Evolutionary conservation across 805 yeast genomes (phyloP).

Genomic region (Lachancea sp.): DNA sequence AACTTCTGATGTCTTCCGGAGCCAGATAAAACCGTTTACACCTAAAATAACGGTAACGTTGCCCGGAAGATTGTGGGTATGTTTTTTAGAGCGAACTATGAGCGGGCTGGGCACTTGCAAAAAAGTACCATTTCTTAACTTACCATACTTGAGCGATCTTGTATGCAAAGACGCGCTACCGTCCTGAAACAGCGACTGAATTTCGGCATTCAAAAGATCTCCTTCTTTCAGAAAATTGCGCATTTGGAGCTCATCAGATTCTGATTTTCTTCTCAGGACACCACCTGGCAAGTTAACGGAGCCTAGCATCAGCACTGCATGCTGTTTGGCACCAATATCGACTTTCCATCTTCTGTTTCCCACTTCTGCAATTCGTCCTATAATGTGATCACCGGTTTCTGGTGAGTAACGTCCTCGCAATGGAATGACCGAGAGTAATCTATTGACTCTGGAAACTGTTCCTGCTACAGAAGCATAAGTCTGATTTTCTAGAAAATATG

Average conservation of each 20-base stretch:
- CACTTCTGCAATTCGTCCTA: constrained; percentile 91
- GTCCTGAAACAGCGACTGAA: constrained; percentile 79
- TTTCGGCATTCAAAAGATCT: constrained; percentile 91
- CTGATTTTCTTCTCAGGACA: constrained; percentile 85
- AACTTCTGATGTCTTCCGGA: constrained; percentile 55
- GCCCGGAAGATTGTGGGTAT: constrained; percentile 88
- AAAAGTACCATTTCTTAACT: constrained; percentile 84
- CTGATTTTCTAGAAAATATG: constrained; percentile 66
- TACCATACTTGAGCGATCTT: constrained; percentile 91
- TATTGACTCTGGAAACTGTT: constrained; percentile 75
- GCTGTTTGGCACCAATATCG: constrained; percentile 91
- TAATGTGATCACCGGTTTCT: constrained; percentile 92
- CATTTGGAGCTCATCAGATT: constrained; percentile 95
- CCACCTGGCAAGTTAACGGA: constrained; percentile 98
- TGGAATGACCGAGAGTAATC: constrained; percentile 78
- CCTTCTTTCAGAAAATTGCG: constrained; percentile 91
- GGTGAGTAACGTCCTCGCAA: constrained; percentile 84
- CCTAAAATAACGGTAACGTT: constrained; percentile 86
- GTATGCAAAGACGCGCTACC: constrained; percentile 94
- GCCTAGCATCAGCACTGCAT: constrained; percentile 87
- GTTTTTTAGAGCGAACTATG: constrained; percentile 79
- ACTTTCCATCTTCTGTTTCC: constrained; percentile 95
- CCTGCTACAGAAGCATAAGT: constrained; percentile 95
- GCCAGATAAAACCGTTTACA: constrained; percentile 92
- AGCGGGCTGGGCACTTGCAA: constrained; percentile 75